A percentile compares a stretch with the other conserved stretches of the same genome.
Evolutionary conservation across 306 rosid genomes (phyloP).

Genomic region (Betula pendula): DNA sequence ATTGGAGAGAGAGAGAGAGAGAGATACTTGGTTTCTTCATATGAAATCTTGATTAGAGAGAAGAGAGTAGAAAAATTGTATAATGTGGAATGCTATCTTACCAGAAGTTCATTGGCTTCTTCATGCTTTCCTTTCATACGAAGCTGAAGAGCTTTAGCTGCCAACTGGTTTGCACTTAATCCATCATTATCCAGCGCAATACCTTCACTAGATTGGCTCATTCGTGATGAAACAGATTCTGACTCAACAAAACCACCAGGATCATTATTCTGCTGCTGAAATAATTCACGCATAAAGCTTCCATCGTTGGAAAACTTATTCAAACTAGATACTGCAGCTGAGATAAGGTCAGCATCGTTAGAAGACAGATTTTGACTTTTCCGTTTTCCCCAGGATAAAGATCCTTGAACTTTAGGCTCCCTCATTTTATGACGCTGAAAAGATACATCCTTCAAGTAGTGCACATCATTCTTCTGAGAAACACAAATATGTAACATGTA

Average conservation of each 20-base stretch:
- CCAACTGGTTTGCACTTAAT: conserved; percentile 85
- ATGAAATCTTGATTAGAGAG: background rate
- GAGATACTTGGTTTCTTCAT: background rate
- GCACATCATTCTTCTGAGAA: conserved; percentile 32
- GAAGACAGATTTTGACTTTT: conserved; percentile 44
- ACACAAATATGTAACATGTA: conserved; percentile 20
- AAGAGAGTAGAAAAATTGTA: background rate
- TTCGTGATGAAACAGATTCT: conserved; percentile 32
- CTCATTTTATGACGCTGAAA: conserved; percentile 57
- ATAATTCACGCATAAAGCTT: conserved; percentile 56
- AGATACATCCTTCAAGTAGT: conserved; percentile 62
- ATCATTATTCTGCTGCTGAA: conserved; percentile 34
- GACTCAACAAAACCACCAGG: conserved; percentile 37
- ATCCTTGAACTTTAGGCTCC: conserved; percentile 70
- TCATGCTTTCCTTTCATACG: conserved; percentile 87
- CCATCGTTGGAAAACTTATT: conserved; percentile 78
- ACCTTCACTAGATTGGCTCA: conserved; percentile 36
- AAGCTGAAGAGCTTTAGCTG: conserved; percentile 96
- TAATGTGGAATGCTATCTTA: conserved; percentile 27
- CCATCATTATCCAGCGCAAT: conserved; percentile 36
- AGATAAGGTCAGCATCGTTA: conserved; percentile 54
- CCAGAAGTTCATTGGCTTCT: conserved; percentile 84
- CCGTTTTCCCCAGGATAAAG: conserved; percentile 75
- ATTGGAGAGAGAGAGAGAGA: background rate
- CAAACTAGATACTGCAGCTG: conserved; percentile 68